Evolutionary conservation across 495 filamentous ascomycete species (phyloP).

Genomic region (Extremus antarcticus): DNA sequence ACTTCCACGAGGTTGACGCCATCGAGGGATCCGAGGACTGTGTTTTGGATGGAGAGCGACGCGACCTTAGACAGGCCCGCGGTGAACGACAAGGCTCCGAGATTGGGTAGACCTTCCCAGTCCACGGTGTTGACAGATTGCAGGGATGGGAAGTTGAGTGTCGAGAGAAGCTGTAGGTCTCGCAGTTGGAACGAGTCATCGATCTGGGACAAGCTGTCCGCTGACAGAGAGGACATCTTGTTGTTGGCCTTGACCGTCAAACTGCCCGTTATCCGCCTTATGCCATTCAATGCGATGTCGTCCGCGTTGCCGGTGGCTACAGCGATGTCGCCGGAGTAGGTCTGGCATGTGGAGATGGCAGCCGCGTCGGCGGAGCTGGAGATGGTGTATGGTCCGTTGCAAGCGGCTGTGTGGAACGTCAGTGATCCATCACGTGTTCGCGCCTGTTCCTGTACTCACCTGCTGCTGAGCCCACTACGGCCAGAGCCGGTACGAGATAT

Average conservation of each 20-base stretch:
- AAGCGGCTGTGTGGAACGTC: slow-evolving; percentile 22
- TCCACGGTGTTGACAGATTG: slow-evolving; percentile 50
- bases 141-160: slow-evolving; percentile 53
- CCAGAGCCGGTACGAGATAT: slow-evolving; percentile 64
- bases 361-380: slow-evolving; percentile 61
- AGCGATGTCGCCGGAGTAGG: slow-evolving; percentile 57
- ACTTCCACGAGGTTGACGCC: slow-evolving; percentile 69
- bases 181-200: slow-evolving; percentile 55
- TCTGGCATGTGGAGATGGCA: slow-evolving; percentile 52
- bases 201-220: slow-evolving; percentile 39
- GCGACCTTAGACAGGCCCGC: slow-evolving; percentile 41
- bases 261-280: slow-evolving; percentile 56
- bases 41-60: slow-evolving; percentile 68
- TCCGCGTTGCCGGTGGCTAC: slow-evolving; percentile 45
- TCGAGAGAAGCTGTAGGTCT: slow-evolving; percentile 53
- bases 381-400: slow-evolving; percentile 44
- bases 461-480: slow-evolving; percentile 49
- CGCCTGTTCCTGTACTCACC: slow-evolving; percentile 39
- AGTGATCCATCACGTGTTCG: neutral
- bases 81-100: slow-evolving; percentile 57
- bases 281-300: slow-evolving; percentile 43
- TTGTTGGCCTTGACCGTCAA: slow-evolving; percentile 50
- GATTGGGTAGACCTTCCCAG: slow-evolving; percentile 61
- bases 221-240: slow-evolving; percentile 45
- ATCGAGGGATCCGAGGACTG: slow-evolving; percentile 58